Evolutionary conservation across 495 filamentous ascomycete genomes (phyloP).

Genomic region (Cercophora scortea): DNA sequence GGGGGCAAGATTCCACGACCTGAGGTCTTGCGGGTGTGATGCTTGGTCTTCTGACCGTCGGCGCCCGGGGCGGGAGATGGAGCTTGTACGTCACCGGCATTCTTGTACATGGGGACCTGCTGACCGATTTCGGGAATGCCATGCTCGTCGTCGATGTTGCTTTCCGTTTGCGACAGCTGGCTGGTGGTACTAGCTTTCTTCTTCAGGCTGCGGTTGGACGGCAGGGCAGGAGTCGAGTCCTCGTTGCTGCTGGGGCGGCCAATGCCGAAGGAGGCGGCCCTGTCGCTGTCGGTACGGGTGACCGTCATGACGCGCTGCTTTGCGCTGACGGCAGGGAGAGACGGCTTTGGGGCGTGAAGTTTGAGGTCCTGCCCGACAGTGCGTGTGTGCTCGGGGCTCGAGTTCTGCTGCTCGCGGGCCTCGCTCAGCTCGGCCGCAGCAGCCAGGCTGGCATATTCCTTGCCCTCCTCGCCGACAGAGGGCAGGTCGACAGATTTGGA

Average conservation of each 20-base stretch:
- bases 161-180: conserved; percentile 42
- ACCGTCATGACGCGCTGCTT: conserved; percentile 73
- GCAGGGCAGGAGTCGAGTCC: conserved; percentile 22
- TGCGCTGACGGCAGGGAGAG: conserved; percentile 66
- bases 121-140: conserved; percentile 88
- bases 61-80: conserved; percentile 67
- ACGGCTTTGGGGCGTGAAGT: conserved; percentile 86
- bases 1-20: conserved; percentile 50
- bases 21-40: conserved; percentile 55
- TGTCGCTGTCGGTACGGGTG: conserved; percentile 79
- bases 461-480: conserved; percentile 80
- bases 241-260: conserved; percentile 53
- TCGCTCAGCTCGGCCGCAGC: conserved; percentile 35
- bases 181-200: conserved; percentile 55
- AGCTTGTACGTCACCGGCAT: conserved; percentile 94
- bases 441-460: conserved; percentile 66
- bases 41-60: conserved; percentile 43
- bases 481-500: conserved; percentile 75
- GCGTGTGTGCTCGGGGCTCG: conserved; percentile 58
- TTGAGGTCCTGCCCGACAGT: conserved; percentile 75
- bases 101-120: conserved; percentile 86
- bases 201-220: conserved; percentile 39
- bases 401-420: conserved; percentile 20
- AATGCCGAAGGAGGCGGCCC: conserved; percentile 74
- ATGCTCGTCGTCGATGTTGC: conserved; percentile 57